Evolutionary conservation across 768 basidiomycete species (phyloP).

Genomic region (Plicaturopsis crispa): DNA sequence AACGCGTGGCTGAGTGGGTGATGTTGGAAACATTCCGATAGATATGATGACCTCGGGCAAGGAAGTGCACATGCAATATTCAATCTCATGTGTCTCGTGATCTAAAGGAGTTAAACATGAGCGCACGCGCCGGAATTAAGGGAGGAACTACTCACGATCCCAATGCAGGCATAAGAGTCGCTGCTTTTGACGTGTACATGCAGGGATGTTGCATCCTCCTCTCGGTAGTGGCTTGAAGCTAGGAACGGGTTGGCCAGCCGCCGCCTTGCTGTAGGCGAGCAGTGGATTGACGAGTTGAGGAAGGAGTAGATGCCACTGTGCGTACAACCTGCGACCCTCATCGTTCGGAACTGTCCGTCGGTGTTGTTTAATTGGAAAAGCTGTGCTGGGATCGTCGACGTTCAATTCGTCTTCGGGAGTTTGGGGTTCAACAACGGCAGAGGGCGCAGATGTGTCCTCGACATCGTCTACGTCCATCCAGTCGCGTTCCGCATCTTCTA

Average conservation of each 20-base stretch:
- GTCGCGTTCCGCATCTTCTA: too few species aligned
- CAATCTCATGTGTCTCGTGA: constrained; percentile 3
- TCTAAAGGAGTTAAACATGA: constrained; percentile 1
- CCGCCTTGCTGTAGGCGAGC: neutral
- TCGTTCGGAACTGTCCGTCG: neutral
- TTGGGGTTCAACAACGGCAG: too few species aligned
- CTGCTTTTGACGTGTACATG: constrained; percentile 1
- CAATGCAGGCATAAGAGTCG: constrained; percentile 3
- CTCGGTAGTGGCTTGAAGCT: neutral
- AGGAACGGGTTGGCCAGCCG: neutral
- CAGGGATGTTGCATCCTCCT: neutral
- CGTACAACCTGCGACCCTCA: neutral
- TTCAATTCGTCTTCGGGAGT: neutral
- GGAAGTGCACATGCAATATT: constrained; percentile 2
- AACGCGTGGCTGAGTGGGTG: constrained; percentile 8
- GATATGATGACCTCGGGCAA: constrained; percentile 4
- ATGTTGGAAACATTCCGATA: constrained; percentile 10
- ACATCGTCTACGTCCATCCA: too few species aligned
- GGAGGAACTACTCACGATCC: constrained; percentile 3
- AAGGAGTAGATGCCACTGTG: constrained; percentile 2
- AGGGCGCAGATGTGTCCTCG: too few species aligned
- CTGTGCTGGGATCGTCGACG: neutral
- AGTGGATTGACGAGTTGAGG: constrained; percentile 5
- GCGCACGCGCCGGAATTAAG: neutral
- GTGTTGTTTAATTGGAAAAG: neutral